Percentiles rank a stretch among this genome's conserved stretches.
phyloP scores from a whole-genome alignment of 768 basidiomycete genomes.

The Pisolithus orientalis region DNA sequence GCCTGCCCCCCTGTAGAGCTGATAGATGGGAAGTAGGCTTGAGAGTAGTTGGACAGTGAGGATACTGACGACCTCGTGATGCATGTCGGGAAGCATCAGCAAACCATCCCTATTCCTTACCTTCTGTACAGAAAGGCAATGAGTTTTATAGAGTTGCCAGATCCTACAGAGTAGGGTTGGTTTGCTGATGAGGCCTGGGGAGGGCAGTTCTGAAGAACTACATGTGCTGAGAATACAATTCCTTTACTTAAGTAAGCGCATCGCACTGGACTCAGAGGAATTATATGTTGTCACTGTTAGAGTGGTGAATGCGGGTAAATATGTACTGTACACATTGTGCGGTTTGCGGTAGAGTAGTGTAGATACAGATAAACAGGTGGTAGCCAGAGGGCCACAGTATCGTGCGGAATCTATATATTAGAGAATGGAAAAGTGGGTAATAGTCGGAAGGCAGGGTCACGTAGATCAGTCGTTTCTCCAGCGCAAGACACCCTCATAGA shows the following conservation, averaged over 20 bases:
- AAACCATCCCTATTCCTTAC: too few species aligned
- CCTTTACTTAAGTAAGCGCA: too few species aligned
- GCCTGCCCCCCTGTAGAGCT: conserved; percentile 68
- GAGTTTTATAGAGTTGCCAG: too few species aligned
- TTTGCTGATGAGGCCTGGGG: too few species aligned
- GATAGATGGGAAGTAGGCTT: conserved; percentile 81
- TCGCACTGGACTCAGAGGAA: too few species aligned
- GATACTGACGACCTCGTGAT: conserved; percentile 62
- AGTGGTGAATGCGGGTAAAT: conserved; percentile 24
- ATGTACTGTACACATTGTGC: conserved; percentile 16
- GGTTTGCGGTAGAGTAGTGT: conserved; percentile 8
- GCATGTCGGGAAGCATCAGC: conserved; percentile 35
- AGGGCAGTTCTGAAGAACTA: too few species aligned
- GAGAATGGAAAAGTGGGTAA: neutral
- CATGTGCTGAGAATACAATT: too few species aligned
- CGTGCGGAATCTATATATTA: conserved; percentile 8
- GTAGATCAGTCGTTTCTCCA: conserved; percentile 33
- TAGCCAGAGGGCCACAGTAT: neutral
- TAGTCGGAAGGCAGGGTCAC: neutral
- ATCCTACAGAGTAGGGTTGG: too few species aligned
- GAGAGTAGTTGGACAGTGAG: conserved; percentile 82
- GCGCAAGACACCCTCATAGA: conserved; percentile 80
- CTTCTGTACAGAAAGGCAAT: too few species aligned
- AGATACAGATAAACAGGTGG: conserved; percentile 5
- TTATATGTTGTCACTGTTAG: conserved; percentile 1